A percentile compares a stretch with the other conserved stretches of the same genome.
phyloP scores from a whole-genome alignment of 306 rosid genomes.

The Dicorynia guianensis region DNA sequence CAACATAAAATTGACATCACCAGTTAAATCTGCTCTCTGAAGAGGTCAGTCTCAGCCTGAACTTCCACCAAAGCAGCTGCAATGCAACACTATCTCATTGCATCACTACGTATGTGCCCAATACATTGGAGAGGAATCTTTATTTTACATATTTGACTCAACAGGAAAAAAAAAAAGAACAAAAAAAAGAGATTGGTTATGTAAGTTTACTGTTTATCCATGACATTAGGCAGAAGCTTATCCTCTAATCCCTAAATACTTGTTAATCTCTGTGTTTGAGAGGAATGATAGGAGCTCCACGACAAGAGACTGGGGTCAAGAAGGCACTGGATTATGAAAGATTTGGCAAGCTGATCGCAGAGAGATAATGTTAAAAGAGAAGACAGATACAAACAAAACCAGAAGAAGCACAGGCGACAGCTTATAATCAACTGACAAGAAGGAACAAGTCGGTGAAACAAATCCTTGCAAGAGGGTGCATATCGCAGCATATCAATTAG shows the following conservation, averaged over 20 bases:
- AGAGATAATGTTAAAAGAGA: constrained; percentile 29
- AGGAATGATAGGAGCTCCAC: constrained; percentile 8
- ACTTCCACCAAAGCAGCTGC: constrained; percentile 11
- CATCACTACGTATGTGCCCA: constrained; percentile 2
- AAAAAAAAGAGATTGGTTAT: not conserved
- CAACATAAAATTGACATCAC: not conserved
- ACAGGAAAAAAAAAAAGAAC: not conserved
- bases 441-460: constrained; percentile 38
- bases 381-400: constrained; percentile 36
- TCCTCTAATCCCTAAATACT: constrained; percentile 40
- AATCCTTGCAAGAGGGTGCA: constrained; percentile 51
- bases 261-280: constrained; percentile 32
- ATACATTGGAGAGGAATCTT: constrained; percentile 33
- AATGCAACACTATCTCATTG: not conserved
- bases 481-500: constrained; percentile 47
- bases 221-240: constrained; percentile 21
- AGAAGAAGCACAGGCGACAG: constrained; percentile 26
- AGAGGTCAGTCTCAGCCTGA: not conserved
- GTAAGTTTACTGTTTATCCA: not conserved
- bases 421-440: constrained; percentile 34
- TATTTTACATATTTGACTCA: constrained; percentile 13
- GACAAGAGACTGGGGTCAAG: constrained; percentile 52
- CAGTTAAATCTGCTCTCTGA: not conserved
- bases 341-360: constrained; percentile 30
- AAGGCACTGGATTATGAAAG: constrained; percentile 37